Conservation (phyloP, 2,329 filamentous ascomycete genomes). For the Pseudogymnoascus sp. region DNA sequence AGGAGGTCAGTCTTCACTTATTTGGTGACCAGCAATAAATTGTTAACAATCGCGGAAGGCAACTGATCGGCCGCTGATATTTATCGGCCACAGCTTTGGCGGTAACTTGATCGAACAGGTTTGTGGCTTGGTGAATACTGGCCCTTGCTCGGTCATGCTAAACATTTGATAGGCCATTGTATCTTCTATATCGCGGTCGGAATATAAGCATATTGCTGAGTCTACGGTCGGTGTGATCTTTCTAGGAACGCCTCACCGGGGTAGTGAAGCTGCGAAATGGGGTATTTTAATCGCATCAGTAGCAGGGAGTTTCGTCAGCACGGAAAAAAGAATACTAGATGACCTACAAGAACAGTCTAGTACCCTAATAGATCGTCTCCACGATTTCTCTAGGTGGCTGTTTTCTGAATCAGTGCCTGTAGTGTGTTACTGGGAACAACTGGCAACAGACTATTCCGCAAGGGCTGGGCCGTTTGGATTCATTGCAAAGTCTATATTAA, state of each 20-base stretch:
- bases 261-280: neutral
- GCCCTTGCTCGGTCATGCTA: neutral
- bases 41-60: neutral
- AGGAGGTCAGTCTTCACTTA: neutral
- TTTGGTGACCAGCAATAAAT: neutral
- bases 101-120: neutral
- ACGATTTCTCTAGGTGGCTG: neutral
- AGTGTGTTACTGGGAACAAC: neutral
- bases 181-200: neutral
- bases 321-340: neutral
- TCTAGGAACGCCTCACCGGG: neutral
- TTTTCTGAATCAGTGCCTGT: neutral
- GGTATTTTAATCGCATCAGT: neutral
- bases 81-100: neutral
- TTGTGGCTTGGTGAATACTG: neutral
- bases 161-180: neutral
- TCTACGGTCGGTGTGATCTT: neutral
- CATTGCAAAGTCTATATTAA: neutral
- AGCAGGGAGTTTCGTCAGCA: neutral
- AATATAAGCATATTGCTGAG: neutral
- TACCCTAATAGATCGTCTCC: neutral
- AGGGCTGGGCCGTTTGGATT: neutral
- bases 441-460: neutral
- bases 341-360: neutral
- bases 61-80: neutral